phyloP scores from a whole-genome alignment of 768 basidiomycete species.

The Termitomyces sp. region DNA sequence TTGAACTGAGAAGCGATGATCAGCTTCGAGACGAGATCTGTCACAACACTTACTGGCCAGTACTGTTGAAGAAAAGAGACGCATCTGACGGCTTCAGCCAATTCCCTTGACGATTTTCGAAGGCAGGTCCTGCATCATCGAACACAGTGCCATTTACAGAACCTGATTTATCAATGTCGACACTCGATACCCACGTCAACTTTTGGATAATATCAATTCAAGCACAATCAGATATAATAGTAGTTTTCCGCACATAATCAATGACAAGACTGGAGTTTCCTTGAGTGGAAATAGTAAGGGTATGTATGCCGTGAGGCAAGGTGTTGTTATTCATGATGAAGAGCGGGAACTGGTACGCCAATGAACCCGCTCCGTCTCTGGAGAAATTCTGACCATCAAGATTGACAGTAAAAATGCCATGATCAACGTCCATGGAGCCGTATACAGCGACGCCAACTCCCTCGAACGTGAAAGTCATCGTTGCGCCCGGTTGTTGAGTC shows the following conservation, averaged over 20 bases:
- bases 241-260: slow-evolving; percentile 1
- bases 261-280: neutral
- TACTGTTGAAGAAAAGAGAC: neutral
- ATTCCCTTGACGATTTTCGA: neutral
- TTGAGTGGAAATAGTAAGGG: neutral
- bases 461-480: too few species aligned
- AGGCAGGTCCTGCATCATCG: slow-evolving; percentile 6
- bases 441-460: too few species aligned
- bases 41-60: slow-evolving; percentile 1
- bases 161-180: slow-evolving; percentile 1
- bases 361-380: neutral
- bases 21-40: neutral
- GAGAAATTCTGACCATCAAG: neutral
- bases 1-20: neutral
- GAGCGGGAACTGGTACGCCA: neutral
- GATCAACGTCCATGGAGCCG: neutral
- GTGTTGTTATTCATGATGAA: neutral
- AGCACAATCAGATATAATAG: neutral
- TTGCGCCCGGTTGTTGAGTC: too few species aligned
- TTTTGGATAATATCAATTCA: neutral
- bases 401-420: slow-evolving; percentile 1
- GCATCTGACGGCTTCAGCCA: neutral
- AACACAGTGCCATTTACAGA: neutral
- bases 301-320: slow-evolving; percentile 1
- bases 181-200: slow-evolving; percentile 6